A percentile compares a stretch with the other conserved stretches of the same genome.
Evolutionary conservation across 805 yeast species (phyloP).

Genomic region (Torulaspora maleeae): DNA sequence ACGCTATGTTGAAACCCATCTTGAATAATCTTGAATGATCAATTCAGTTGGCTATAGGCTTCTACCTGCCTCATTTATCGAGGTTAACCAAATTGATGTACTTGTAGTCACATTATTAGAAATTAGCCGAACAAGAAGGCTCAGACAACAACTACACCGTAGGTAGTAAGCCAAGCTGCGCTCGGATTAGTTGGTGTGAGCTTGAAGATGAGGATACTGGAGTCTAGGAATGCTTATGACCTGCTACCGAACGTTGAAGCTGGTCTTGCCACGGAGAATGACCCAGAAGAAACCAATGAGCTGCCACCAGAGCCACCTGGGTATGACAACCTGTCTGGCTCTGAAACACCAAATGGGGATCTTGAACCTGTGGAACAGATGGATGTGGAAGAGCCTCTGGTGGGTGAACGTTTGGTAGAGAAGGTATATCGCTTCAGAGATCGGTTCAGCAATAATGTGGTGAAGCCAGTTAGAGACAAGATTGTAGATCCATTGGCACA

Average conservation of each 20-base stretch:
- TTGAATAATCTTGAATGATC: neutral
- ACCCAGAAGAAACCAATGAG: slow-evolving; percentile 6
- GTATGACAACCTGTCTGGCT: slow-evolving; percentile 16
- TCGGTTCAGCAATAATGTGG: slow-evolving; percentile 32
- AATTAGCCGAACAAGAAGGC: neutral
- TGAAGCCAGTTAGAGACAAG: slow-evolving; percentile 38
- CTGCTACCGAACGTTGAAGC: slow-evolving; percentile 18
- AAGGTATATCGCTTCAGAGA: slow-evolving; percentile 19
- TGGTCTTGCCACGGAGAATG: slow-evolving; percentile 3
- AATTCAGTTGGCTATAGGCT: neutral
- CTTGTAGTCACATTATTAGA: neutral
- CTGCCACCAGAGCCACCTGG: slow-evolving; percentile 36
- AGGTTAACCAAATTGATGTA: neutral
- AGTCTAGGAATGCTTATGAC: slow-evolving; percentile 12
- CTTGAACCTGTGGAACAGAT: slow-evolving; percentile 24
- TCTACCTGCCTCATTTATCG: neutral
- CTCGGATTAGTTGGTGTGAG: neutral
- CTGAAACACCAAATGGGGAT: slow-evolving; percentile 9
- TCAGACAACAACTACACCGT: neutral
- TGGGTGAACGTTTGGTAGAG: slow-evolving; percentile 2
- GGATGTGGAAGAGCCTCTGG: slow-evolving; percentile 12
- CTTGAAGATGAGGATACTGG: slow-evolving; percentile 8
- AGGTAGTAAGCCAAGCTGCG: neutral
- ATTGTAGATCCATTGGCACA: slow-evolving; percentile 47
- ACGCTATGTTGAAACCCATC: slow-evolving; percentile 34